Conservation (phyloP, 352 stramenopile species). For the Phytopythium aichiense region DNA sequence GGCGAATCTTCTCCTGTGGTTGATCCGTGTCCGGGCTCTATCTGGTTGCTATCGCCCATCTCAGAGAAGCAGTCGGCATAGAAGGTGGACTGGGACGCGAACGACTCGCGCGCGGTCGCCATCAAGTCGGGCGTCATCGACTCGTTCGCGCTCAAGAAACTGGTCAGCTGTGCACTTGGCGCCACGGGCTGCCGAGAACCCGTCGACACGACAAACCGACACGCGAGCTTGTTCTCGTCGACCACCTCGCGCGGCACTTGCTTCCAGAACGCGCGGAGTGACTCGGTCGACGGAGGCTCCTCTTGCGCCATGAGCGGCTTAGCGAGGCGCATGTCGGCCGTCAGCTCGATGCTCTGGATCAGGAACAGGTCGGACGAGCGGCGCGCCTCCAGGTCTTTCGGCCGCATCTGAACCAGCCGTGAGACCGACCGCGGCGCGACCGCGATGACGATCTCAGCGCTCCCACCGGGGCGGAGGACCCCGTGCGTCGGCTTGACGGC, state of each 20-base stretch:
- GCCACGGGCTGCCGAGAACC: not conserved
- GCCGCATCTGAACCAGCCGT: conserved; percentile 28
- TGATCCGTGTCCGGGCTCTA: not conserved
- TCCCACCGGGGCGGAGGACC: conserved; percentile 34
- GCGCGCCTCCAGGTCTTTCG: conserved; percentile 24
- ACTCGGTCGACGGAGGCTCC: conserved; percentile 27
- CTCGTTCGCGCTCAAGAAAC: conserved; percentile 3
- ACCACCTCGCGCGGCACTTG: conserved; percentile 46
- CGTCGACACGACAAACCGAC: conserved; percentile 28
- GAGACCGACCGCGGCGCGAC: conserved; percentile 26
- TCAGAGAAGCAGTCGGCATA: conserved; percentile 5
- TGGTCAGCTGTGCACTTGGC: conserved; percentile 3
- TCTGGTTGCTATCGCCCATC: not conserved
- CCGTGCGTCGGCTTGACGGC: conserved; percentile 66
- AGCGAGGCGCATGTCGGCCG: conserved; percentile 37
- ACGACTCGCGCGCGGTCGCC: not conserved
- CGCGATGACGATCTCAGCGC: conserved; percentile 34
- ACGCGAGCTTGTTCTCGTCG: conserved; percentile 63
- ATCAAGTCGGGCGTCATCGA: not conserved
- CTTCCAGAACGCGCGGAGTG: conserved; percentile 50
- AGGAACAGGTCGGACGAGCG: conserved; percentile 46
- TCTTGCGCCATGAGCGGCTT: not conserved
- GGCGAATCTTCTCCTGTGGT: not conserved
- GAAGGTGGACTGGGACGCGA: conserved; percentile 6
- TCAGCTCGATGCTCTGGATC: conserved; percentile 51